Conservation (phyloP, 257 asterid species). For the Solanum sejunctum region DNA sequence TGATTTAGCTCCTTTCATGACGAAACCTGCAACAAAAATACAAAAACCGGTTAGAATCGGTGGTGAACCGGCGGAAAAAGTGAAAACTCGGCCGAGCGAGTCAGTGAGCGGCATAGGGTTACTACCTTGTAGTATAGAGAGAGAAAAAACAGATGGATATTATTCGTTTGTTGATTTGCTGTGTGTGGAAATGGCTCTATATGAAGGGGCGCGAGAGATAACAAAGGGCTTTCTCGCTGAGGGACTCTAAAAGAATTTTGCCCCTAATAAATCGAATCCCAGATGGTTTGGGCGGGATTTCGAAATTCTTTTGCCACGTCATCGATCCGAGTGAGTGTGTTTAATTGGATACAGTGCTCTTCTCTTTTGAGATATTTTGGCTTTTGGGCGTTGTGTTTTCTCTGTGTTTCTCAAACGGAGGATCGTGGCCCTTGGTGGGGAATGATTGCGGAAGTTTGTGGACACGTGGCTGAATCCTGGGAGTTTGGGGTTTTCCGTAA, state of each 20-base stretch:
- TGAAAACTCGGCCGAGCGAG: slow-evolving; percentile 6
- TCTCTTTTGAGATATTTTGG: neutral
- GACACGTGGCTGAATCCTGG: slow-evolving; percentile 25
- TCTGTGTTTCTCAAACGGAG: slow-evolving; percentile 44
- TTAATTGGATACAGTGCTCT: slow-evolving; percentile 4
- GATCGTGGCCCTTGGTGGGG: slow-evolving; percentile 23
- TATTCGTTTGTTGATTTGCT: slow-evolving; percentile 3
- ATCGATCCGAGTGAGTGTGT: slow-evolving; percentile 27
- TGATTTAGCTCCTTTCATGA: slow-evolving; percentile 73
- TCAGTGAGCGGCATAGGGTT: slow-evolving; percentile 2
- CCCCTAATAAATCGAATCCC: slow-evolving; percentile 10
- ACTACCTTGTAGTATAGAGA: slow-evolving; percentile 7
- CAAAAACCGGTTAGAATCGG: slow-evolving; percentile 31
- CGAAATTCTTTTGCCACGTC: slow-evolving; percentile 40
- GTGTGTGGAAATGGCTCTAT: slow-evolving; percentile 18
- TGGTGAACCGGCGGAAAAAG: slow-evolving; percentile 11
- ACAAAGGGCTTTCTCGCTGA: slow-evolving; percentile 34
- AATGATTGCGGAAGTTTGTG: neutral
- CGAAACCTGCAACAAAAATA: slow-evolving; percentile 18
- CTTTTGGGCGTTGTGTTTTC: slow-evolving; percentile 50
- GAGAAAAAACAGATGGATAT: slow-evolving; percentile 16
- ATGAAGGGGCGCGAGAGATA: slow-evolving; percentile 30
- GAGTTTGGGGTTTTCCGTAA: slow-evolving; percentile 6
- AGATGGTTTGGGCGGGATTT: slow-evolving; percentile 88
- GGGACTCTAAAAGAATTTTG: slow-evolving; percentile 22